Conservation (phyloP, 257 asterid species). For the Nicotiana tomentosiformis region DNA sequence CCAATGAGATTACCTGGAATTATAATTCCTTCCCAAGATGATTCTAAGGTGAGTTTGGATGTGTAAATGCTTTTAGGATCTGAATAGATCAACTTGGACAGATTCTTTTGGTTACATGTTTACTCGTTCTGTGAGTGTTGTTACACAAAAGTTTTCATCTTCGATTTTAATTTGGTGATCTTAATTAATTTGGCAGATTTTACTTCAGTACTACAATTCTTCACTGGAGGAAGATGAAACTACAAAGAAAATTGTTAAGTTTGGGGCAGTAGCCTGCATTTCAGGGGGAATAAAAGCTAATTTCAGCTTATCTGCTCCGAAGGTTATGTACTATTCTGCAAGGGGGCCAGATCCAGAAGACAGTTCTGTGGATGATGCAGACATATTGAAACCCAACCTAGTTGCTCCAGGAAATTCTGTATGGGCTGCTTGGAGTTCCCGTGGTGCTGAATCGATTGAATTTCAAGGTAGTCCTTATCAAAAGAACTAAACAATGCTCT, state of each 20-base stretch:
- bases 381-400: slow-evolving; percentile 83
- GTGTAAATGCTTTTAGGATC: not conserved
- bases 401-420: slow-evolving; percentile 93
- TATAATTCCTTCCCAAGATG: slow-evolving; percentile 75
- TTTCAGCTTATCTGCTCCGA: slow-evolving; percentile 75
- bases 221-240: slow-evolving; percentile 49
- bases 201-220: slow-evolving; percentile 77
- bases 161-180: not conserved
- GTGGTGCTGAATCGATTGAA: slow-evolving; percentile 77
- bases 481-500: not conserved
- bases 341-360: slow-evolving; percentile 99
- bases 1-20: slow-evolving; percentile 86
- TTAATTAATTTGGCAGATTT: slow-evolving; percentile 39
- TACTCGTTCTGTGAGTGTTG: not conserved
- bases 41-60: slow-evolving; percentile 63
- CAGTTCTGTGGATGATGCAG: slow-evolving; percentile 57
- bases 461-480: slow-evolving; percentile 53
- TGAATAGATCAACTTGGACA: not conserved
- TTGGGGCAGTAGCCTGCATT: slow-evolving; percentile 76
- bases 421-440: slow-evolving; percentile 98
- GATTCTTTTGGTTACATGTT: not conserved
- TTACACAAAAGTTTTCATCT: not conserved
- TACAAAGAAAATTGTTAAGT: slow-evolving; percentile 54
- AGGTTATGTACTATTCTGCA: slow-evolving; percentile 92
- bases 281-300: slow-evolving; percentile 78